Conservation (phyloP, 2,329 filamentous ascomycete genomes). For the Aspergillus quadrilineatus region DNA sequence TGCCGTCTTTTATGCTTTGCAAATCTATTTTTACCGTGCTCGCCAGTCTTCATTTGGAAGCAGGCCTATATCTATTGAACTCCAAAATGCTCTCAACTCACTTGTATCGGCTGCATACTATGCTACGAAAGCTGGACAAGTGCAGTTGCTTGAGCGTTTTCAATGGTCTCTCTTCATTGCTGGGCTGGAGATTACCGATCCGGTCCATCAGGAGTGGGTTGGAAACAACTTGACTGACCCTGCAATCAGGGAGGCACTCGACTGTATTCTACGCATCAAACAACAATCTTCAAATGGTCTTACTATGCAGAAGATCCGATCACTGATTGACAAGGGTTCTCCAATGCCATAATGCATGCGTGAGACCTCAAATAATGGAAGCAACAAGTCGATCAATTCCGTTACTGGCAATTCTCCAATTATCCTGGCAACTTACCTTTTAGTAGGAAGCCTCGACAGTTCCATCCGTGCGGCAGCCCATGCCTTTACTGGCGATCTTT, state of each 20-base stretch:
- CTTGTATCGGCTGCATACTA: conserved; percentile 8
- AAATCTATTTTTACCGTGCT: conserved; percentile 12
- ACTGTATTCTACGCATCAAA: not conserved
- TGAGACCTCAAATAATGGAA: not conserved
- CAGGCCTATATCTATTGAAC: not conserved
- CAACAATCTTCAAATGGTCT: not conserved
- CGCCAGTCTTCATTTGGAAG: conserved; percentile 5
- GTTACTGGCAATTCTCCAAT: not conserved
- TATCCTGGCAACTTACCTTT: not conserved
- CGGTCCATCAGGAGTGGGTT: conserved; percentile 13
- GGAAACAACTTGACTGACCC: conserved; percentile 11
- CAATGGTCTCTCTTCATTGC: conserved; percentile 16
- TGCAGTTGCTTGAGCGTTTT: conserved; percentile 14
- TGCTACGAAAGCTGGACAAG: conserved; percentile 2
- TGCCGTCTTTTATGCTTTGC: conserved; percentile 11
- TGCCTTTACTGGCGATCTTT: not conserved
- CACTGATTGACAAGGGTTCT: not conserved
- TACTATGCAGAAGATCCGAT: conserved; percentile 7
- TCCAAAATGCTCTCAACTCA: conserved; percentile 2
- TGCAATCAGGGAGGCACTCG: conserved; percentile 4
- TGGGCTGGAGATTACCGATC: conserved; percentile 10
- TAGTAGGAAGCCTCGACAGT: not conserved
- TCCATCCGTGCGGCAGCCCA: not conserved
- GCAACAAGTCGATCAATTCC: not conserved
- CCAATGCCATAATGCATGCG: not conserved